Percentiles rank a stretch among this genome's conserved stretches.
These are phyloP conservation scores for Penicillium riverlandense DNA, from an alignment of 495 filamentous ascomycete species.

Conservation along the genomic window DNA sequence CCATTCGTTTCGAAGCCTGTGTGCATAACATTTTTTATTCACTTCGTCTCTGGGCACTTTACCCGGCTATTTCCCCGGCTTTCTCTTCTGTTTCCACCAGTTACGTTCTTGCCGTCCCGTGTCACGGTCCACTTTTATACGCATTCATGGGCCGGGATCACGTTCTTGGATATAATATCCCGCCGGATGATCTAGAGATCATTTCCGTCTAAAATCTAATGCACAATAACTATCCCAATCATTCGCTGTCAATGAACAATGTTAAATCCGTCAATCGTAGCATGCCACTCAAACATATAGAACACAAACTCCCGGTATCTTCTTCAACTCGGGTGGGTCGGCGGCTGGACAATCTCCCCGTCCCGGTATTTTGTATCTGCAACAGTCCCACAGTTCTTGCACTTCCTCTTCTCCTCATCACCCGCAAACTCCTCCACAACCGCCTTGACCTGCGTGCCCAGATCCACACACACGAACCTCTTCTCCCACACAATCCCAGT, in stretches of 20 bases:
- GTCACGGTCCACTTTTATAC: not conserved
- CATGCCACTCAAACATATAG: not conserved
- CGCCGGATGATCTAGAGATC: not conserved
- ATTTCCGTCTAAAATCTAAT: constrained; percentile 10
- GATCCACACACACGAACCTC: constrained; percentile 78
- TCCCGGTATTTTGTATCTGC: constrained; percentile 45
- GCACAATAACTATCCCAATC: not conserved
- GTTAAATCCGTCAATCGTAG: constrained; percentile 8
- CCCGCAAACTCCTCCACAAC: constrained; percentile 79
- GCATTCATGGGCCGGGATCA: not conserved
- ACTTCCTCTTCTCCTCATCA: constrained; percentile 65
- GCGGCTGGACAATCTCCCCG: constrained; percentile 38
- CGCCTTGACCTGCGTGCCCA: constrained; percentile 95
- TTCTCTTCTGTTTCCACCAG: not conserved
- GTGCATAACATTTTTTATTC: constrained; percentile 2
- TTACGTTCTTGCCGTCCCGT: constrained; percentile 3
- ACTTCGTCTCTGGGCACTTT: not conserved
- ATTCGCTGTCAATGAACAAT: not conserved
- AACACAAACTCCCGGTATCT: not conserved
- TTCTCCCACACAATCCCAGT: constrained; percentile 74
- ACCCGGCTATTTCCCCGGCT: constrained; percentile 4
- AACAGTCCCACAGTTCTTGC: constrained; percentile 68
- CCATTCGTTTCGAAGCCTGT: constrained; percentile 5
- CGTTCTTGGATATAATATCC: not conserved
- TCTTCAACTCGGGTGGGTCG: constrained; percentile 15